Percentiles rank a stretch among this genome's conserved stretches.
Evolutionary conservation across 1,284 basidiomycete genomes (phyloP).

Genomic region (Macrocybe sp.): DNA sequence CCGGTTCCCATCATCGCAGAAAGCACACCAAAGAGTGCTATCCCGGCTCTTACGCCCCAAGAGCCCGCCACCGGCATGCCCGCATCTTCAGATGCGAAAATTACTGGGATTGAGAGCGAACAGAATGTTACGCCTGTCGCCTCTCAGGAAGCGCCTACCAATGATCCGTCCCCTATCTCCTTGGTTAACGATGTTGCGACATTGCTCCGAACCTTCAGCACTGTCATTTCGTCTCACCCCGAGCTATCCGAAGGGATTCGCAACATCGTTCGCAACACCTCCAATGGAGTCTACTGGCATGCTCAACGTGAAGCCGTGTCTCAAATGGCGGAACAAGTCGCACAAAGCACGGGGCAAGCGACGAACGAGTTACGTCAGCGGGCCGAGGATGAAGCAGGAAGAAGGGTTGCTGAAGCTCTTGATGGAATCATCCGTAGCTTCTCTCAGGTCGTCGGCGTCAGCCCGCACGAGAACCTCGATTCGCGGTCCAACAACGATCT

Average conservation of each 20-base stretch:
- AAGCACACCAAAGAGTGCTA: slow-evolving; percentile 28
- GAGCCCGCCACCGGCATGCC: slow-evolving; percentile 10
- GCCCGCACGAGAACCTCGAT: not conserved
- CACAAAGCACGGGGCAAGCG: slow-evolving; percentile 33
- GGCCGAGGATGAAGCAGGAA: slow-evolving; percentile 60
- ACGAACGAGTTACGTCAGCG: slow-evolving; percentile 40
- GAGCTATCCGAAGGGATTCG: slow-evolving; percentile 64
- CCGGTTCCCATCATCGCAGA: slow-evolving; percentile 21
- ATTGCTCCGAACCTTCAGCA: slow-evolving; percentile 49
- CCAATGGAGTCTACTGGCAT: slow-evolving; percentile 62
- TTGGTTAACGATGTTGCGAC: slow-evolving; percentile 59
- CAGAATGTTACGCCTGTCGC: slow-evolving; percentile 55
- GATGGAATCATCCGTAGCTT: slow-evolving; percentile 52
- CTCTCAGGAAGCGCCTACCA: slow-evolving; percentile 32
- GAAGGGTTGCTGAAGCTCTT: slow-evolving; percentile 59
- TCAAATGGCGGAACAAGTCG: slow-evolving; percentile 46
- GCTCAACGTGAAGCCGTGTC: slow-evolving; percentile 53
- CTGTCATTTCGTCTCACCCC: slow-evolving; percentile 55
- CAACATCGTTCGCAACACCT: slow-evolving; percentile 55
- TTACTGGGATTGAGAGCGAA: slow-evolving; percentile 1
- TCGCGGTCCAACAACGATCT: not conserved
- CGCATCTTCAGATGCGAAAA: slow-evolving; percentile 14
- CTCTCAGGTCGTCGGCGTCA: slow-evolving; percentile 28
- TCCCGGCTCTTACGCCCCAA: slow-evolving; percentile 14
- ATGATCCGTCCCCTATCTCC: slow-evolving; percentile 31